Conservation (phyloP, 768 basidiomycete genomes). For the Panaeolus cyanescens region DNA sequence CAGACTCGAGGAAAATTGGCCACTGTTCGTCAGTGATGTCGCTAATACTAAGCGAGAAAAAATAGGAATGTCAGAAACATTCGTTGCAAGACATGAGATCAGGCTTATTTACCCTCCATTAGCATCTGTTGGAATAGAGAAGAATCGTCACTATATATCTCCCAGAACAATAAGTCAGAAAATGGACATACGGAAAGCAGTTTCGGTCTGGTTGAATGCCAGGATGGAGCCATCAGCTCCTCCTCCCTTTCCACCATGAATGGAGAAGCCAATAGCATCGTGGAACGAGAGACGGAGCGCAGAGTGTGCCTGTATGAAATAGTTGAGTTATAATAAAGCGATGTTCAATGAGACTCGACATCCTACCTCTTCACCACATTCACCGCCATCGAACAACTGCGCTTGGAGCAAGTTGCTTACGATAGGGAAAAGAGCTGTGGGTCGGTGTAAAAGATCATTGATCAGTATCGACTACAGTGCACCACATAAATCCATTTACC, state of each 20-base stretch:
- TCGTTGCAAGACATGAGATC: background rate
- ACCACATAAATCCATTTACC: background rate
- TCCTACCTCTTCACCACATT: background rate
- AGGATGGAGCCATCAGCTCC: slow-evolving; percentile 23
- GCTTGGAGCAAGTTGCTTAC: background rate
- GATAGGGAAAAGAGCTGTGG: background rate
- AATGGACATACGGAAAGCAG: slow-evolving; percentile 16
- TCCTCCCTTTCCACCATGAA: slow-evolving; percentile 20
- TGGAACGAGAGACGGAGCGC: slow-evolving; percentile 5
- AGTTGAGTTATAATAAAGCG: background rate
- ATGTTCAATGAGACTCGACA: background rate
- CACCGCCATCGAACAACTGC: background rate
- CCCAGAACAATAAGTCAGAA: background rate
- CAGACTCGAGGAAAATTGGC: slow-evolving; percentile 4
- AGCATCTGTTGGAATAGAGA: background rate
- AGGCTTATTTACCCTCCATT: background rate
- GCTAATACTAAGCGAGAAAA: background rate
- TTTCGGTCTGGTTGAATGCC: slow-evolving; percentile 18
- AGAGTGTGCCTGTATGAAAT: background rate
- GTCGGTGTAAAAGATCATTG: background rate
- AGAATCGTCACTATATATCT: background rate
- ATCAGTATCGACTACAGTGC: background rate
- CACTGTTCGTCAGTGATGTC: slow-evolving; percentile 6
- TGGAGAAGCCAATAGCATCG: background rate
- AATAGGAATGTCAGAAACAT: background rate